Evolutionary conservation across 2,329 filamentous ascomycete species (phyloP).

Genomic region (Pseudogymnoascus sp.): DNA sequence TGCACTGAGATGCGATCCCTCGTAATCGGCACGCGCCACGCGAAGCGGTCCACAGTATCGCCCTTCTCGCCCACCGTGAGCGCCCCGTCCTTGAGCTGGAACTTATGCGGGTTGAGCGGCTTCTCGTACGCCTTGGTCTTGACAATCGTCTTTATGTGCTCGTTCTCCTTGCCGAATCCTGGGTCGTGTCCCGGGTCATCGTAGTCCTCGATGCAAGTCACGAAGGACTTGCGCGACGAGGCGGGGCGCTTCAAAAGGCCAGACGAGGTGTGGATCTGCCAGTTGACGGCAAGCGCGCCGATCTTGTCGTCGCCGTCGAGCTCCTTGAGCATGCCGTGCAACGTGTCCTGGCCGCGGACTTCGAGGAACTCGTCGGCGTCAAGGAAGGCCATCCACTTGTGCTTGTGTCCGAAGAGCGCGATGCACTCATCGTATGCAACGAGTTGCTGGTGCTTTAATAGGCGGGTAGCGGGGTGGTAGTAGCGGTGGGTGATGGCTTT

Average conservation of each 20-base stretch:
- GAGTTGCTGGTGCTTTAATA: slow-evolving; percentile 14
- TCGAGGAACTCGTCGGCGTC: slow-evolving; percentile 28
- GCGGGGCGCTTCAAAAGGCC: slow-evolving; percentile 21
- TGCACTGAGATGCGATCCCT: slow-evolving; percentile 26
- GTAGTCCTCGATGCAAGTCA: slow-evolving; percentile 21
- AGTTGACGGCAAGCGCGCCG: slow-evolving; percentile 28
- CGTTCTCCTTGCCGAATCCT: slow-evolving; percentile 21
- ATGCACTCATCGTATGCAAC: slow-evolving; percentile 21
- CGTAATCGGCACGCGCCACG: slow-evolving; percentile 24
- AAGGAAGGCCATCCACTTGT: slow-evolving; percentile 29
- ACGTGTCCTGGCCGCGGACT: slow-evolving; percentile 18
- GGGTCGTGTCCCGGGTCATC: slow-evolving; percentile 16
- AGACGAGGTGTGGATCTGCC: slow-evolving; percentile 27
- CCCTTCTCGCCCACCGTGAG: slow-evolving; percentile 24
- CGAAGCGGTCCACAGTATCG: slow-evolving; percentile 17
- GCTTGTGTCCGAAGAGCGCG: slow-evolving; percentile 19
- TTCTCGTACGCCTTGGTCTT: slow-evolving; percentile 20
- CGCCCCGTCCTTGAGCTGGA: slow-evolving; percentile 16
- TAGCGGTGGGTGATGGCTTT: slow-evolving; percentile 21
- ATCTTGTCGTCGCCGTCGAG: slow-evolving; percentile 22
- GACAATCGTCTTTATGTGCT: slow-evolving; percentile 28
- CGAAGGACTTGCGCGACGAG: slow-evolving; percentile 24
- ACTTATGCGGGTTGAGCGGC: slow-evolving; percentile 21
- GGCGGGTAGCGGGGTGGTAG: slow-evolving; percentile 12
- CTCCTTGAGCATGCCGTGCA: slow-evolving; percentile 22